Evolutionary conservation across 768 basidiomycete genomes (phyloP).

Genomic region (Nidula microcarpa): DNA sequence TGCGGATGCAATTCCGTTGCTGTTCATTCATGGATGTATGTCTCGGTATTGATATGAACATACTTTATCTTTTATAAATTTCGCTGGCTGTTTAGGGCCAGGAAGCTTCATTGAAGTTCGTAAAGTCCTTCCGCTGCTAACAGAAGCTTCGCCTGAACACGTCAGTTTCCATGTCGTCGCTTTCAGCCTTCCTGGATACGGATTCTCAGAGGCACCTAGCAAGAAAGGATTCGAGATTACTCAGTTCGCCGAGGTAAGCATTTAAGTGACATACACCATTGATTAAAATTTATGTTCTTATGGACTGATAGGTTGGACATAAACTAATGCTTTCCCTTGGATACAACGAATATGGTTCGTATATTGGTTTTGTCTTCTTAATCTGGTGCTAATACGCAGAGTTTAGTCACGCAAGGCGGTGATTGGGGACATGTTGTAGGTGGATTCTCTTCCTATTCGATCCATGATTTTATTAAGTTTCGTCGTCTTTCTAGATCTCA

Average conservation of each 20-base stretch:
- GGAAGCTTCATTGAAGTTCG: constrained; percentile 55
- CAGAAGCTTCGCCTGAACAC: constrained; percentile 31
- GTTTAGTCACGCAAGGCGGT: constrained; percentile 28
- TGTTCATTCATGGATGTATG: constrained; percentile 61
- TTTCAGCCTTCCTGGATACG: constrained; percentile 55
- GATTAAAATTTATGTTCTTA: constrained; percentile 1
- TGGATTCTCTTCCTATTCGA: not conserved
- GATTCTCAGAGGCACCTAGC: constrained; percentile 55
- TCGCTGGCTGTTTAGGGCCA: constrained; percentile 40
- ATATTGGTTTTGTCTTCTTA: not conserved
- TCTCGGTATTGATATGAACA: not conserved
- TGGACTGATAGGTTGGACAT: constrained; percentile 29
- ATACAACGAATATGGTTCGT: constrained; percentile 42
- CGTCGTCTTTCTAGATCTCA: not conserved
- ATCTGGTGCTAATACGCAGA: not conserved
- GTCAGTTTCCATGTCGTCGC: constrained; percentile 66
- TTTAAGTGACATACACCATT: constrained; percentile 16
- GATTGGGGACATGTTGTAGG: constrained; percentile 18
- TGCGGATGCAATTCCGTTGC: constrained; percentile 48
- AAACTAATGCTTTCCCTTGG: constrained; percentile 48
- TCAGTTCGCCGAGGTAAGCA: constrained; percentile 45
- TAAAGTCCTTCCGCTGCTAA: constrained; percentile 55
- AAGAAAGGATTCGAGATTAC: constrained; percentile 43
- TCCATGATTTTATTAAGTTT: not conserved
- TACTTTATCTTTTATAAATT: not conserved